These are phyloP conservation scores for Populus tremula DNA, from an alignment of 345 rosid genomes.

Conservation along the genomic window DNA sequence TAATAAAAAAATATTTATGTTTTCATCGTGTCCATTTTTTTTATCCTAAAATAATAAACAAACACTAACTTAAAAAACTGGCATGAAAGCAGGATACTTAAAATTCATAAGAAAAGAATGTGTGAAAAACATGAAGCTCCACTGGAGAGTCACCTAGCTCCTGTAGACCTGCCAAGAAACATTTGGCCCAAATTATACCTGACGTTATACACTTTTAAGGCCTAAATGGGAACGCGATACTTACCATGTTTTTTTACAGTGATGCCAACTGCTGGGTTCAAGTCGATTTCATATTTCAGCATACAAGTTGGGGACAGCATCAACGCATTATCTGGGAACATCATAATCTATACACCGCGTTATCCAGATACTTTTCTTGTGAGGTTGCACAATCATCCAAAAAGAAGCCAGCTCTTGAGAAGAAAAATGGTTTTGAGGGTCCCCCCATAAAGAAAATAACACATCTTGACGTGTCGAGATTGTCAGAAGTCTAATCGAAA, in stretches of 20 bases:
- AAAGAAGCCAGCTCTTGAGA: background rate
- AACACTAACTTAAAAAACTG: too few relatives aligned
- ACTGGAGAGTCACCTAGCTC: background rate
- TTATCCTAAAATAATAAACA: too few relatives aligned
- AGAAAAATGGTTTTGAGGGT: background rate
- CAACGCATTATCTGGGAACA: background rate
- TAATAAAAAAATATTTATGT: too few relatives aligned
- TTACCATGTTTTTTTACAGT: background rate
- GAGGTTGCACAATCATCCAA: background rate
- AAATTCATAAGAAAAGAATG: too few relatives aligned
- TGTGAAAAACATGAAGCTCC: too few relatives aligned
- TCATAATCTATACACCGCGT: background rate
- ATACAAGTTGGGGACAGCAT: background rate
- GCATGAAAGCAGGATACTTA: background rate
- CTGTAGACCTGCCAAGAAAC: background rate
- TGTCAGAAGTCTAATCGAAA: background rate
- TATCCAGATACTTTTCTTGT: background rate
- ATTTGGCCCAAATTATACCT: background rate
- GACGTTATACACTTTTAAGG: too few relatives aligned
- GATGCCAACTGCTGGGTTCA: background rate
- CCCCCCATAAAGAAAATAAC: background rate
- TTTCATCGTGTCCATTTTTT: too few relatives aligned
- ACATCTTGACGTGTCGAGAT: background rate
- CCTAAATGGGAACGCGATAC: too few relatives aligned
- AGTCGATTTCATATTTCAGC: background rate